phyloP scores from a whole-genome alignment of 768 basidiomycete genomes.

The Calocera cornea region DNA sequence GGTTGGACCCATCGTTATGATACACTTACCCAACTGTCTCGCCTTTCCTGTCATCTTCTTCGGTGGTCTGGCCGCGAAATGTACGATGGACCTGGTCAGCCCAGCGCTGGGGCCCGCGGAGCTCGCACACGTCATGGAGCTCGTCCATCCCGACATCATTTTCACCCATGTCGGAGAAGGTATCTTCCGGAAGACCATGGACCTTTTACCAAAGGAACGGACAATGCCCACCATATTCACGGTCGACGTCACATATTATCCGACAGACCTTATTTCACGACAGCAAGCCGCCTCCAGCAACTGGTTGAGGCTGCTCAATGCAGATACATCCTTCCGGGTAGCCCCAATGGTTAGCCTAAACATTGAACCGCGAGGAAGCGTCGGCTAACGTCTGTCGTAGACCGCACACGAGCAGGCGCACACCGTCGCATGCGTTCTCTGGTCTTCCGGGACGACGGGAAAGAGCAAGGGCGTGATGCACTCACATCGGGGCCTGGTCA shows the following conservation, averaged over 20 bases:
- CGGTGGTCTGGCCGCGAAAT: constrained; percentile 16
- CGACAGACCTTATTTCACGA: constrained; percentile 6
- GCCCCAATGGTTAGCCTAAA: background rate
- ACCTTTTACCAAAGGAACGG: constrained; percentile 5
- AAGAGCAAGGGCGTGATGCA: constrained; percentile 21
- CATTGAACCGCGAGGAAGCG: background rate
- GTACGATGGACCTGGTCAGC: constrained; percentile 18
- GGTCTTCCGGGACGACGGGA: constrained; percentile 19
- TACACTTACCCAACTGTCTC: constrained; percentile 20
- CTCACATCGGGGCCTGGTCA: constrained; percentile 14
- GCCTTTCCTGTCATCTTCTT: constrained; percentile 16
- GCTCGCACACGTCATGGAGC: constrained; percentile 17
- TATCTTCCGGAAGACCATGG: constrained; percentile 12
- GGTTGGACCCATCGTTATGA: background rate
- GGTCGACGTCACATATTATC: background rate
- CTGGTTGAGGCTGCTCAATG: constrained; percentile 14
- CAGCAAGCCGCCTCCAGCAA: constrained; percentile 1
- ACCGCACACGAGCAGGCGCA: constrained; percentile 12
- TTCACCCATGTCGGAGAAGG: constrained; percentile 15
- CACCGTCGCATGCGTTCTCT: constrained; percentile 19
- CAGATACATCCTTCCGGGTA: background rate
- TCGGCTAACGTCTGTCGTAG: background rate
- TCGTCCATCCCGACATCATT: constrained; percentile 14
- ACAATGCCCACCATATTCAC: constrained; percentile 9
- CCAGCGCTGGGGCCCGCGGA: constrained; percentile 17